Evolutionary conservation across 768 basidiomycete genomes (phyloP).

Genomic region (Suillus spraguei): DNA sequence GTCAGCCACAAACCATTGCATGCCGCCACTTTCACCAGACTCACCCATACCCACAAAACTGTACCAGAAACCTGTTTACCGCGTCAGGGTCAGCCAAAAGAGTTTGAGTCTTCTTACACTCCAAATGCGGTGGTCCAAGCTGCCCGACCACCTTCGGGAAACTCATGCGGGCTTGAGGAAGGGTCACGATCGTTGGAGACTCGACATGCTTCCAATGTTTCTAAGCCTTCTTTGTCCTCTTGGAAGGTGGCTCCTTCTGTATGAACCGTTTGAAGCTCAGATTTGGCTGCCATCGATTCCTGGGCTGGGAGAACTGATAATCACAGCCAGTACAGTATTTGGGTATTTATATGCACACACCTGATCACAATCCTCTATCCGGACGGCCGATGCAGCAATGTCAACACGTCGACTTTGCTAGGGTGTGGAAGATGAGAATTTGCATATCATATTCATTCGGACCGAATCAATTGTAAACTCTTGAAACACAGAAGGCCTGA

Average conservation of each 20-base stretch:
- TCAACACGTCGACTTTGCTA: background rate
- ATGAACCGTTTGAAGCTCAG: background rate
- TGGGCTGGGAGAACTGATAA: background rate
- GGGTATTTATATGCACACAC: background rate
- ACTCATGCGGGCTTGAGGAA: background rate
- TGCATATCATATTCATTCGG: too few species aligned
- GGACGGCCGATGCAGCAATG: background rate
- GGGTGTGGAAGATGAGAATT: too few species aligned
- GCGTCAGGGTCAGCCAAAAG: too few species aligned
- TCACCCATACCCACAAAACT: background rate
- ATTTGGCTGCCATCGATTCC: background rate
- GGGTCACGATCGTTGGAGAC: background rate
- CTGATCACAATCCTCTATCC: too few species aligned
- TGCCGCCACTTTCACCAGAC: background rate
- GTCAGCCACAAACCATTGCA: background rate
- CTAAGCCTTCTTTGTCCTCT: background rate
- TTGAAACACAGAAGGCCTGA: slow-evolving; percentile 5
- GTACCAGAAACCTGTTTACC: background rate
- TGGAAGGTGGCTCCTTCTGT: background rate
- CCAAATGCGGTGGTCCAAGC: slow-evolving; percentile 1
- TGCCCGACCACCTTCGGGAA: background rate
- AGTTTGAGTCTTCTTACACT: background rate
- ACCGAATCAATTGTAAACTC: too few species aligned
- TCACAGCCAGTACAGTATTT: background rate
- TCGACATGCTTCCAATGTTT: background rate